phyloP scores from a whole-genome alignment of 805 yeast genomes.

The Ogataea sp. region DNA sequence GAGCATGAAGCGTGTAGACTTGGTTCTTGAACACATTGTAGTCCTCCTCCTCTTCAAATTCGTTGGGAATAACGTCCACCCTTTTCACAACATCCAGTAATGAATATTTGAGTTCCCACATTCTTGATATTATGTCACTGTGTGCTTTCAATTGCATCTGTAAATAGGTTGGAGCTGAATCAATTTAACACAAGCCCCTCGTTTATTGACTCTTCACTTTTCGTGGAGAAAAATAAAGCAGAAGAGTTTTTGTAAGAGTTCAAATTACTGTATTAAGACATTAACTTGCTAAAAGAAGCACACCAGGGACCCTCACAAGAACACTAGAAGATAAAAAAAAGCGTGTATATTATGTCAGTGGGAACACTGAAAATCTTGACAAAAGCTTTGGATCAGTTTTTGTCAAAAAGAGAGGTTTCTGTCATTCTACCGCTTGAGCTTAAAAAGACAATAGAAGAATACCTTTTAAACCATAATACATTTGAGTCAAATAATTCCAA shows the following conservation, averaged over 20 bases:
- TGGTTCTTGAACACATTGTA: constrained; percentile 6
- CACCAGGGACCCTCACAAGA: too few species aligned
- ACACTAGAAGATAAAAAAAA: not conserved
- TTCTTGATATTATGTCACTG: not conserved
- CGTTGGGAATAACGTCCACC: constrained; percentile 25
- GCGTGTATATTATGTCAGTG: not conserved
- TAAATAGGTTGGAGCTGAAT: too few species aligned
- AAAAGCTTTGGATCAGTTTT: constrained; percentile 4
- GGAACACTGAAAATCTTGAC: constrained; percentile 9
- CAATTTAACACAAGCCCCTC: not conserved
- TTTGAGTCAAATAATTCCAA: constrained; percentile 21
- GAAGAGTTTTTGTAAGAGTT: too few species aligned
- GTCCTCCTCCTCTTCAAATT: constrained; percentile 12
- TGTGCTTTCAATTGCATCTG: too few species aligned
- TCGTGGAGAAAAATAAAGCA: not conserved
- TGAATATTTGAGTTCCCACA: not conserved
- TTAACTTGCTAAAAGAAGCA: too few species aligned
- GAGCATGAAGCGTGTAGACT: constrained; percentile 28
- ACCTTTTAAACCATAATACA: constrained; percentile 27
- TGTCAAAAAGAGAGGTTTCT: not conserved
- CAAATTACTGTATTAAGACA: not conserved
- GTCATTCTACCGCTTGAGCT: constrained; percentile 1
- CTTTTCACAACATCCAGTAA: constrained; percentile 17
- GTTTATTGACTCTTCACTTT: not conserved
- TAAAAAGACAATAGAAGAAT: constrained; percentile 3